Base-by-base conservation (phyloP, 306 rosid species). In the Castanea mollissima region DNA sequence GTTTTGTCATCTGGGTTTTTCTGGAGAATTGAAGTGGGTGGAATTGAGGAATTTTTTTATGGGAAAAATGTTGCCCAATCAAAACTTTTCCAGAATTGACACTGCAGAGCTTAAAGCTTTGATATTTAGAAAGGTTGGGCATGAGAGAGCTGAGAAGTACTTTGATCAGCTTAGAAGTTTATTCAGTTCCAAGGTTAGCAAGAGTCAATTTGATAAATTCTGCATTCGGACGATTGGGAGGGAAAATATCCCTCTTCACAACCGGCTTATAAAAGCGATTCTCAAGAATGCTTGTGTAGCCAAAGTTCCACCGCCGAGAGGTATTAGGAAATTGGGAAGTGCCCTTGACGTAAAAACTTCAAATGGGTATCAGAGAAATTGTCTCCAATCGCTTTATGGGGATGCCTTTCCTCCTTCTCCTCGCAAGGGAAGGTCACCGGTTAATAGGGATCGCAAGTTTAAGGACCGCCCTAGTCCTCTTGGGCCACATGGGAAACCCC, bases 211-310 rank as follows among this genome's bases (percentile, higher is more conserved):
- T 56, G 90, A 93, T 75, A 89, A 77, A 83, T 75, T 84, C 59
- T 93, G 97, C 85, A 76, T 83, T 79, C 77, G 49, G 85, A 87
- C 83, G 38, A 83, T 96, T 74, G 99, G 99, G 70, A 93, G 84
- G 71, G 99, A 96, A 81, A 89, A 91, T 75, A 41, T 90, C 64
- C 74, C 89, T 75, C 93, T 96, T 77, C 99, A 96, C 85, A 96
- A 93, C 86, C 88, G 78, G 74, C 81, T 96, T 84, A 87, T 96
- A 4, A 82, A 73, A 73, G 90, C 96, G 5, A 86, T 96, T 78
- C 76, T 93, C 81, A 89, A 85, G 90, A 96, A 96, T 85, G 92
- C 91, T 6, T 83, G 88, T 84, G 68, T 87, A 14, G 91, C 98
- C 10, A 88, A 93, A 82, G 85, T 78, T 73, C 96, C 96, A 19